Evolutionary conservation across 164 flowering plant genomes (phyloP).

Genomic region (Magnolia changhungtana): DNA sequence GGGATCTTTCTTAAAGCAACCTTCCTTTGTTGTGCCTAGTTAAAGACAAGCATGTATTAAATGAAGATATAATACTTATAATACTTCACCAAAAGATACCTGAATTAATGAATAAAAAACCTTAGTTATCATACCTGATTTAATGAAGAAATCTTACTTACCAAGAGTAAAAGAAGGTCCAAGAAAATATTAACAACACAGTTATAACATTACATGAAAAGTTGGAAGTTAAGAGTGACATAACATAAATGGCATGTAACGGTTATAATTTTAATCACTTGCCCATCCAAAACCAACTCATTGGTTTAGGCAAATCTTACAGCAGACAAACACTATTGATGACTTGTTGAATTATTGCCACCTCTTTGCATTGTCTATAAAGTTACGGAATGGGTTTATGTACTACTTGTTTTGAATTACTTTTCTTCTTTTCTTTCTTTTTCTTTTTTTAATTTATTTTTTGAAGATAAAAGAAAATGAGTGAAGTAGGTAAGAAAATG

Average conservation of each 20-base stretch:
- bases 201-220: background rate
- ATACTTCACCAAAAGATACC: background rate
- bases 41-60: background rate
- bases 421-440: background rate
- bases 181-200: background rate
- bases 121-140: background rate
- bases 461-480: background rate
- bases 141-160: background rate
- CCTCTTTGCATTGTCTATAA: background rate
- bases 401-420: background rate
- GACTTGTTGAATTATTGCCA: background rate
- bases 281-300: background rate
- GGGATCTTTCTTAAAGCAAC: slow-evolving; percentile 62
- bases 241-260: no score
- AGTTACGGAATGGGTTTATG: background rate
- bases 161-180: background rate
- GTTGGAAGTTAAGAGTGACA: background rate
- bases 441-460: background rate
- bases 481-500: background rate
- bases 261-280: no score
- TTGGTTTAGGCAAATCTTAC: background rate
- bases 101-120: no score
- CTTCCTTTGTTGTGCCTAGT: slow-evolving; percentile 67
- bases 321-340: background rate
- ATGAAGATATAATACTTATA: background rate